These are phyloP conservation scores for Pisolithus microcarpus DNA, from an alignment of 768 basidiomycete genomes.

Conservation along the genomic window DNA sequence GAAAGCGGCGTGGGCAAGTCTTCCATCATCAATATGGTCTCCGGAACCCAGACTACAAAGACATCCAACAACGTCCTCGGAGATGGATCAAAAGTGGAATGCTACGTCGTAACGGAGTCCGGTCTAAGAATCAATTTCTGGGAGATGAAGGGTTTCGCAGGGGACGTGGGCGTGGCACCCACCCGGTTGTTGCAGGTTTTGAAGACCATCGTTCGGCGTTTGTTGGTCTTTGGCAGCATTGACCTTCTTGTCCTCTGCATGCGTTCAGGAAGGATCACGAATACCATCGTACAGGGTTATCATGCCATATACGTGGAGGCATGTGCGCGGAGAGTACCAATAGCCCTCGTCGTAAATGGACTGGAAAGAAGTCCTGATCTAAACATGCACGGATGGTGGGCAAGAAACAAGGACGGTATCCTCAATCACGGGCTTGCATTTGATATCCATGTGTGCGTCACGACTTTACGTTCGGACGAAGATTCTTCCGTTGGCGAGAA, in stretches of 20 bases:
- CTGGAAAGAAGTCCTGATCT: constrained; percentile 8
- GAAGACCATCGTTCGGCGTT: constrained; percentile 22
- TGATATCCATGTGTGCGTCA: background rate
- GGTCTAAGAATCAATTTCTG: constrained; percentile 18
- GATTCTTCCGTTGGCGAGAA: background rate
- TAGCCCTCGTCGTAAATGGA: constrained; percentile 11
- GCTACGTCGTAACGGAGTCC: constrained; percentile 13
- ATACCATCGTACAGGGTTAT: constrained; percentile 21
- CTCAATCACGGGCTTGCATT: background rate
- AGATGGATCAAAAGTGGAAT: constrained; percentile 23
- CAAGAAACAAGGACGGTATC: constrained; percentile 12
- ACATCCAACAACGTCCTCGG: constrained; percentile 24
- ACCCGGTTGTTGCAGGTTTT: constrained; percentile 10
- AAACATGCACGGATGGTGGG: constrained; percentile 27
- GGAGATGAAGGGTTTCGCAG: constrained; percentile 32
- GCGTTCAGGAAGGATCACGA: constrained; percentile 16
- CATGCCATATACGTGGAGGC: background rate
- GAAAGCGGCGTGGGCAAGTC: constrained; percentile 33
- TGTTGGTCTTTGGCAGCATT: constrained; percentile 9
- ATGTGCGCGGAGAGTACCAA: background rate
- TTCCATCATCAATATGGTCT: constrained; percentile 33
- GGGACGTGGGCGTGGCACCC: constrained; percentile 12
- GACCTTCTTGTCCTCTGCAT: constrained; percentile 25
- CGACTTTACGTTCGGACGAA: background rate
- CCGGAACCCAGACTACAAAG: constrained; percentile 16